A percentile compares a stretch with the other conserved stretches of the same genome.
These are phyloP conservation scores for Lactifluus echinatus DNA, from an alignment of 768 basidiomycete species.

Conservation along the genomic window DNA sequence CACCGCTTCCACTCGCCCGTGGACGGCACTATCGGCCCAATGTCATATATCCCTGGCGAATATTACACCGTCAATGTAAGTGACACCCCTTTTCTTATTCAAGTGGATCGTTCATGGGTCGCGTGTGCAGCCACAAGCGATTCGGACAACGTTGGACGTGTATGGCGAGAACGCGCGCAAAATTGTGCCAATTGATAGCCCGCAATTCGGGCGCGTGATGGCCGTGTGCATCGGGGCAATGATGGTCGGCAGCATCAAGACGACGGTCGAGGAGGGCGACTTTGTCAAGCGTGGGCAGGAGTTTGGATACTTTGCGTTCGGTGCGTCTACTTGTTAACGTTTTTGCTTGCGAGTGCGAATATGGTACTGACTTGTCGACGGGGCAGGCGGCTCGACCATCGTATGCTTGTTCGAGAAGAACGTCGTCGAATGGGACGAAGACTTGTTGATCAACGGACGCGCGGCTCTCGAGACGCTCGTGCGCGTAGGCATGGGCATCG, in stretches of 20 bases:
- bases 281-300: slow-evolving; percentile 77
- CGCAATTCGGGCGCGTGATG: slow-evolving; percentile 87
- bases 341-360: not conserved
- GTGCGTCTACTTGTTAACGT: slow-evolving; percentile 33
- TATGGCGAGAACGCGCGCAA: slow-evolving; percentile 93
- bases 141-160: slow-evolving; percentile 82
- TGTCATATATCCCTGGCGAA: slow-evolving; percentile 79
- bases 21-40: slow-evolving; percentile 73
- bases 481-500: slow-evolving; percentile 81
- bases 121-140: slow-evolving; percentile 69
- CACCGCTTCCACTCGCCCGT: slow-evolving; percentile 90
- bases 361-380: not conserved
- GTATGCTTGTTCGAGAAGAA: slow-evolving; percentile 86
- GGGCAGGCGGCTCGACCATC: slow-evolving; percentile 80
- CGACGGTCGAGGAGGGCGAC: slow-evolving; percentile 81
- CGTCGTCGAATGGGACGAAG: slow-evolving; percentile 84
- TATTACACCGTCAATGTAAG: slow-evolving; percentile 93
- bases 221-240: slow-evolving; percentile 88
- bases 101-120: not conserved
- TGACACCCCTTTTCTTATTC: slow-evolving; percentile 9
- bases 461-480: slow-evolving; percentile 88
- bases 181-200: slow-evolving; percentile 85
- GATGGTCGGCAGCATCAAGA: slow-evolving; percentile 90
- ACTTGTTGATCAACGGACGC: slow-evolving; percentile 73
- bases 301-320: slow-evolving; percentile 92